phyloP scores from a whole-genome alignment of 192 early-diverging fungal species.

The Phlyctochytrium planicorne region DNA sequence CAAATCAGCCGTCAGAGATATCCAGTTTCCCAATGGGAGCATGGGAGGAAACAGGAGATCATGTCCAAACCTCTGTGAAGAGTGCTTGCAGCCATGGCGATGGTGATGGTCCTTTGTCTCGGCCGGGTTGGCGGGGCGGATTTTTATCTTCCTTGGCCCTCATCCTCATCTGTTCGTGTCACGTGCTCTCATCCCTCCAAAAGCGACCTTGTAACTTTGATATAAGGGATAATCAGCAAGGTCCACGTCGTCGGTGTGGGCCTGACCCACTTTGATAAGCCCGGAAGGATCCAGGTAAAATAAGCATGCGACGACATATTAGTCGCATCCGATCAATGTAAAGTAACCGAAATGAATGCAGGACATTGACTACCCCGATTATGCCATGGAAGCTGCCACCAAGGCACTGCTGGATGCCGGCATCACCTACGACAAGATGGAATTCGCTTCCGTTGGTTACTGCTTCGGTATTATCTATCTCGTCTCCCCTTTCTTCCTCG shows the following conservation, averaged over 20 bases:
- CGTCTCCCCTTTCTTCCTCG: constrained; percentile 18
- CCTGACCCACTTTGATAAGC: constrained; percentile 40
- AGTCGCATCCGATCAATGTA: neutral
- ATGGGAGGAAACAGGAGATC: too few relatives aligned
- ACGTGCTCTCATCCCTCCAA: too few relatives aligned
- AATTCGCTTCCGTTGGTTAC: constrained; percentile 47
- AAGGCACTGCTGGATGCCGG: constrained; percentile 74
- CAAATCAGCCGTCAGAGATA: too few relatives aligned
- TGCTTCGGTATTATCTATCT: neutral
- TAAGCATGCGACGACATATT: neutral
- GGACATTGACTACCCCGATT: constrained; percentile 39
- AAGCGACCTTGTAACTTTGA: too few relatives aligned
- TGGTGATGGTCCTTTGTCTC: too few relatives aligned
- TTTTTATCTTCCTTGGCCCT: too few relatives aligned
- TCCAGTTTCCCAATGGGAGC: too few relatives aligned
- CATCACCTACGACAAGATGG: constrained; percentile 63
- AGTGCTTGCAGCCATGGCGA: too few relatives aligned
- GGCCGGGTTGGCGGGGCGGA: too few relatives aligned
- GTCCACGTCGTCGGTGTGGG: constrained; percentile 38
- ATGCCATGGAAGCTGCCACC: constrained; percentile 50
- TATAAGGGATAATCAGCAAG: too few relatives aligned
- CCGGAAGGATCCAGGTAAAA: constrained; percentile 17
- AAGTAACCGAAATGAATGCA: neutral
- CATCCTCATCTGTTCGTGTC: too few relatives aligned
- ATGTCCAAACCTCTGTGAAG: too few relatives aligned